phyloP scores from a whole-genome alignment of 148 eudicot genomes.

The Suaeda aralocaspica region DNA sequence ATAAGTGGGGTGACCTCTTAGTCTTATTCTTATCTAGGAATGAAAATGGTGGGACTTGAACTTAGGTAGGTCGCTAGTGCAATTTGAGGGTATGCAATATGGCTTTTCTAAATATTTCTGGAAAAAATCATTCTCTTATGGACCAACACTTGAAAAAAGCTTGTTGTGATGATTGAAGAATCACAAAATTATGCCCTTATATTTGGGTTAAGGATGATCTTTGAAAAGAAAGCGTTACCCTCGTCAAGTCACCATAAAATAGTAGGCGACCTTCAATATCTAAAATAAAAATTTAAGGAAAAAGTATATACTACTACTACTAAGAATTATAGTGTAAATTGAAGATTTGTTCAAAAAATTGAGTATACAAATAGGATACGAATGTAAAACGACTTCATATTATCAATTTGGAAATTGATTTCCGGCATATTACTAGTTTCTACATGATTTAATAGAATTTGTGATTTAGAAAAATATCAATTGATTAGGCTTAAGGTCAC shows the following conservation, averaged over 20 bases:
- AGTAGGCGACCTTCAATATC: no score
- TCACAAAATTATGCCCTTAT: neutral
- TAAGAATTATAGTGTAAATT: no score
- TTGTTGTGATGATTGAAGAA: conserved; percentile 4
- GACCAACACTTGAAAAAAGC: neutral
- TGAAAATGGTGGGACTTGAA: conserved; percentile 15
- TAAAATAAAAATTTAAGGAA: no score
- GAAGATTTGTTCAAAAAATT: no score
- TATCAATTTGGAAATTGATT: no score
- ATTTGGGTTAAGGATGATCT: neutral
- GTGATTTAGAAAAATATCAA: no score
- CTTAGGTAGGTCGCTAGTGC: conserved; percentile 3
- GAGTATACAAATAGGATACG: no score
- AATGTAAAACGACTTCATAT: no score
- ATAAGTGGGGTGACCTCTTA: neutral
- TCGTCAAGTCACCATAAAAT: neutral
- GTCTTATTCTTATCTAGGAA: conserved; percentile 16
- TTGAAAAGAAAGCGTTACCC: neutral
- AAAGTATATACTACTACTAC: no score
- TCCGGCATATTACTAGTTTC: no score
- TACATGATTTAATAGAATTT: no score
- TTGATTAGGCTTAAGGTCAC: neutral
- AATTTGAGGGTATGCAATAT: conserved; percentile 1
- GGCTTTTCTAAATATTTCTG: conserved; percentile 7
- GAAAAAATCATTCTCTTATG: neutral